Evolutionary conservation across 495 filamentous ascomycete genomes (phyloP).

Genomic region (Podospora appendiculata): DNA sequence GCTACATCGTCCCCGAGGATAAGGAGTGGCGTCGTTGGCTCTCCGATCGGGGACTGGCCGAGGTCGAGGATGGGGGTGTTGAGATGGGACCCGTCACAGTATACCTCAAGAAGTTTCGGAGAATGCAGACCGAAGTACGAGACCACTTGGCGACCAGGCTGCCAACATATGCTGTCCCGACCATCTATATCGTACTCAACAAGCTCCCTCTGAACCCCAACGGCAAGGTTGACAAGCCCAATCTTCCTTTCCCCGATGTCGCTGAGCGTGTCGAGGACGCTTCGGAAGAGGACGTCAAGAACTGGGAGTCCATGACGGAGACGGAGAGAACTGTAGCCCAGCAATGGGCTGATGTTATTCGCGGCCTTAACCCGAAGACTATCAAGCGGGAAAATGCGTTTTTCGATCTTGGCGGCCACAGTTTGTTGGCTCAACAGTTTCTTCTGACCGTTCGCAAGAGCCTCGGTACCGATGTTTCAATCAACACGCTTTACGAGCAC

Average conservation of each 20-base stretch:
- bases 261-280: constrained; percentile 39
- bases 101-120: constrained; percentile 53
- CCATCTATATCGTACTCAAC: constrained; percentile 67
- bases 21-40: constrained; percentile 64
- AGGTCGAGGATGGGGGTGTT: constrained; percentile 36
- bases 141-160: constrained; percentile 69
- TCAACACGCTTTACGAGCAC: constrained; percentile 68
- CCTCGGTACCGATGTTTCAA: constrained; percentile 58
- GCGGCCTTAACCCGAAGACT: constrained; percentile 48
- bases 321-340: constrained; percentile 30
- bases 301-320: constrained; percentile 52
- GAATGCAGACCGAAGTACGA: constrained; percentile 66
- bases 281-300: constrained; percentile 60
- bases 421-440: constrained; percentile 80
- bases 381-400: constrained; percentile 63
- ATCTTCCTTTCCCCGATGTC: constrained; percentile 83
- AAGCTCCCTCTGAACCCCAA: constrained; percentile 89
- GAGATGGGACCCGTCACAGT: constrained; percentile 37
- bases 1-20: constrained; percentile 82
- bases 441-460: constrained; percentile 58
- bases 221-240: constrained; percentile 87
- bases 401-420: constrained; percentile 86
- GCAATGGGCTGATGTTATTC: constrained; percentile 40
- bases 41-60: constrained; percentile 44
- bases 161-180: constrained; percentile 73